Percentiles rank a stretch among this genome's conserved stretches.
These are phyloP conservation scores for Elongisporangium senticosum DNA, from an alignment of 352 stramenopile genomes.

Conservation along the genomic window DNA sequence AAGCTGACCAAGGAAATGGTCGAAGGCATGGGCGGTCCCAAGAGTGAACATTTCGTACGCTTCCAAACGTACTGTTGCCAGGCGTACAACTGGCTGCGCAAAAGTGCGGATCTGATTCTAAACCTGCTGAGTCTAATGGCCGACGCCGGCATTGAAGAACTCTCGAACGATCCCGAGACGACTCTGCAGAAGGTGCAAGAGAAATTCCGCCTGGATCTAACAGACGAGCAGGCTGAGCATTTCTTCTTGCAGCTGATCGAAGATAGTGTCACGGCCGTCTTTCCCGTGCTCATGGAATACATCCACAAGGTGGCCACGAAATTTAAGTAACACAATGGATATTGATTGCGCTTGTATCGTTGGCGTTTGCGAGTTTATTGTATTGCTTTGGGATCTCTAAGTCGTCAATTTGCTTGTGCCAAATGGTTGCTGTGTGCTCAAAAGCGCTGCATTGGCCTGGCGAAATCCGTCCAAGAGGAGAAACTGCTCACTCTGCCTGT, in stretches of 20 bases:
- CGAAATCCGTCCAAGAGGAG: conserved; percentile 44
- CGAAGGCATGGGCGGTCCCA: conserved; percentile 93
- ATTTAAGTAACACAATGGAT: conserved; percentile 33
- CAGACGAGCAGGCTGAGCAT: conserved; percentile 95
- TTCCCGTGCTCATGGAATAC: conserved; percentile 83
- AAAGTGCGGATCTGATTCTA: conserved; percentile 97
- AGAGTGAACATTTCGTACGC: conserved; percentile 88
- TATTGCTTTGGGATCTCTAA: background rate
- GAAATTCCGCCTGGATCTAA: conserved; percentile 96
- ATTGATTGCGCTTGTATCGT: conserved; percentile 1
- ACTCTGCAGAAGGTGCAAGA: conserved; percentile 91
- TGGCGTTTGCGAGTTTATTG: background rate
- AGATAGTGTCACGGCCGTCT: conserved; percentile 92
- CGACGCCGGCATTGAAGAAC: conserved; percentile 96
- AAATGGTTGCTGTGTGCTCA: conserved; percentile 31
- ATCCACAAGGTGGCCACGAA: conserved; percentile 82
- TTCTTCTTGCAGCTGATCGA: conserved; percentile 97
- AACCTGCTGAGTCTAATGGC: conserved; percentile 99
- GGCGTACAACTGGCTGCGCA: conserved; percentile 93
- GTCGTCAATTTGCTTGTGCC: background rate
- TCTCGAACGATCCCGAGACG: conserved; percentile 81
- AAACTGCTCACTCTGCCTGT: background rate
- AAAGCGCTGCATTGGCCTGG: conserved; percentile 25
- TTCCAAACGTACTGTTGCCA: conserved; percentile 94
- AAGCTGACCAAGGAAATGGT: conserved; percentile 98